Evolutionary conservation across 345 rosid species (phyloP), one percentile per base, ranked within the genome.

Genomic region (Arabidopsis arenosa): DNA sequence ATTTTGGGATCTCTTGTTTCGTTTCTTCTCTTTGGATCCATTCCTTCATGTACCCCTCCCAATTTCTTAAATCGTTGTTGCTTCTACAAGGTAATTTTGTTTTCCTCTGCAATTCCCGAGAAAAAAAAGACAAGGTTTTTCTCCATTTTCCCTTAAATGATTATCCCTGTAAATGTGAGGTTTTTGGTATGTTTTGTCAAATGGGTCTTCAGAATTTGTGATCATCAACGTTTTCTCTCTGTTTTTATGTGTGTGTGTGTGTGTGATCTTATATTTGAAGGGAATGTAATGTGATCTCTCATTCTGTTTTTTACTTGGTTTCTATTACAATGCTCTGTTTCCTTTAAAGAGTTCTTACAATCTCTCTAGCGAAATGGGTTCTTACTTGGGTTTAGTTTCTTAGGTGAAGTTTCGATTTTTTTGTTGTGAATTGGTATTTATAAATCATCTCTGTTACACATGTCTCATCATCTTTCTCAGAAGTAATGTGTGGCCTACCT

Each of bases 251-350:
- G 0, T 5, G 1, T 63, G 5, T 52, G 13, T 66, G 41, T 66
- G 7, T 63, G 14, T 56, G 17, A 66, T 78, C 59, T 60, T 60
- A 26, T 74, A 59, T 73, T 73, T 60, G 15, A 43, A 9, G 52
- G 26, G 12, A 60, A 59, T 60, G 68, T 66, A 1, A 59, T 72
- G 55, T 67, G 81, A 63, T 78, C 63, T 37, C 77, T 71, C 63
- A 10, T 48, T 71, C 32, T 55, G 9, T 18, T 63, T 17, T 47
- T 75, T 7, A 13, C 49, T 59, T 11, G n/a, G 47, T 69, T 76
- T 21, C 7, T 6, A 5, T 37, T 9, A 21, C 58, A 70, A 41
- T 5, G 43, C 47, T 77, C 53, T 57, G 56, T 77, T 57, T 77
- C 1, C 17, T 72, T 55, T 0, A 21, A 26, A 54, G 17, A 52